Evolutionary conservation across 768 basidiomycete species (phyloP).

Genomic region (Porphyrellus cyaneotinctus): DNA sequence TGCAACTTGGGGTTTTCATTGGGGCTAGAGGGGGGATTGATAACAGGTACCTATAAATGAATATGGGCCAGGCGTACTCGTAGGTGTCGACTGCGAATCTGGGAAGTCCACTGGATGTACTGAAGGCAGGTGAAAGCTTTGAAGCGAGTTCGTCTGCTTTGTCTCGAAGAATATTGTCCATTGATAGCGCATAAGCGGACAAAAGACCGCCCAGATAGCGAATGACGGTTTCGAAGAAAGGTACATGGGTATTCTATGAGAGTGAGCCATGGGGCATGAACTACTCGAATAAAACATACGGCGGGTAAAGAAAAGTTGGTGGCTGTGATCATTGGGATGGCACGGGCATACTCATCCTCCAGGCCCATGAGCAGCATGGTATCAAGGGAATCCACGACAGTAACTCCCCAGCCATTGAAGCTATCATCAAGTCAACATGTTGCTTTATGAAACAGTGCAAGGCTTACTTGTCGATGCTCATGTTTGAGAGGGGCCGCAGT

Average conservation of each 20-base stretch:
- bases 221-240: conserved; percentile 85
- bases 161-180: conserved; percentile 54
- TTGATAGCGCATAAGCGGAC: conserved; percentile 75
- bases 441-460: neutral
- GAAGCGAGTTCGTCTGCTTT: conserved; percentile 77
- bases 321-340: conserved; percentile 49
- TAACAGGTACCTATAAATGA: neutral
- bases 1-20: conserved; percentile 18
- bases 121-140: conserved; percentile 69
- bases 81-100: conserved; percentile 64
- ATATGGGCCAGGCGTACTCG: conserved; percentile 36
- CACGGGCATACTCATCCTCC: conserved; percentile 62
- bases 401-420: conserved; percentile 79
- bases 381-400: conserved; percentile 78
- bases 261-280: neutral
- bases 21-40: neutral
- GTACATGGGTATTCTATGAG: conserved; percentile 33
- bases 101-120: conserved; percentile 67
- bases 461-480: conserved; percentile 48
- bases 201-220: conserved; percentile 87
- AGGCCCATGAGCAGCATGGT: conserved; percentile 82
- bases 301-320: conserved; percentile 46
- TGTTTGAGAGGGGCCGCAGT: conserved; percentile 49
- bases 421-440: conserved; percentile 31
- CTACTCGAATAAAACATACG: conserved; percentile 28